These are phyloP conservation scores for Metarhizium robertsii DNA, from an alignment of 2,329 filamentous ascomycete species.

Conservation along the genomic window DNA sequence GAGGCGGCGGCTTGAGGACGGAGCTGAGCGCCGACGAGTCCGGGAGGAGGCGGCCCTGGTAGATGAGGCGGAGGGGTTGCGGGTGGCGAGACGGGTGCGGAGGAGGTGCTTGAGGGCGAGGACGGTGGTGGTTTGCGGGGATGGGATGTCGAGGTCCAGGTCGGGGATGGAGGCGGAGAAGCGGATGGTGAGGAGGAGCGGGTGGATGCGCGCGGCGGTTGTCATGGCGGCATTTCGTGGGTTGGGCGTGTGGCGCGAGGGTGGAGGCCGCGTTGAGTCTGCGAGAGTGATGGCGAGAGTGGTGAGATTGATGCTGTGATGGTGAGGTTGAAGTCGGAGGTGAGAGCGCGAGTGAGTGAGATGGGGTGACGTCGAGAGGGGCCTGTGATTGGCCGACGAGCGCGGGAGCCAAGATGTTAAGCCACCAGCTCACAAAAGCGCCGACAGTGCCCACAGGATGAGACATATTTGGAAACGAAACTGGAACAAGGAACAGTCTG, in stretches of 20 bases:
- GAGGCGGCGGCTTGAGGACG: slow-evolving; percentile 55
- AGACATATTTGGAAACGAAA: no score
- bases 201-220: slow-evolving; percentile 15
- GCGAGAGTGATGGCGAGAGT: not conserved
- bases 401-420: no score
- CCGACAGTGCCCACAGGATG: no score
- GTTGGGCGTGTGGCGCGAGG: not conserved
- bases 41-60: slow-evolving; percentile 76
- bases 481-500: no score
- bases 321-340: not conserved
- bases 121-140: slow-evolving; percentile 60
- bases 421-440: no score
- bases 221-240: slow-evolving; percentile 9
- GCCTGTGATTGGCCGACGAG: not conserved
- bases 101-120: slow-evolving; percentile 76
- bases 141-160: slow-evolving; percentile 64
- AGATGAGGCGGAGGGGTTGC: slow-evolving; percentile 74
- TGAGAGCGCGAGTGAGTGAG: not conserved
- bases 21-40: slow-evolving; percentile 60
- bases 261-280: not conserved
- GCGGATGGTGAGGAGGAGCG: slow-evolving; percentile 73
- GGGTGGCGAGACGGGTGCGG: slow-evolving; percentile 59
- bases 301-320: not conserved
- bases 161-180: slow-evolving; percentile 84
- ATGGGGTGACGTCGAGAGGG: not conserved